A percentile compares a stretch with the other conserved stretches of the same genome.
These are phyloP conservation scores for Colletotrichum spinosum DNA, from an alignment of 2,329 filamentous ascomycete species.

Conservation along the genomic window DNA sequence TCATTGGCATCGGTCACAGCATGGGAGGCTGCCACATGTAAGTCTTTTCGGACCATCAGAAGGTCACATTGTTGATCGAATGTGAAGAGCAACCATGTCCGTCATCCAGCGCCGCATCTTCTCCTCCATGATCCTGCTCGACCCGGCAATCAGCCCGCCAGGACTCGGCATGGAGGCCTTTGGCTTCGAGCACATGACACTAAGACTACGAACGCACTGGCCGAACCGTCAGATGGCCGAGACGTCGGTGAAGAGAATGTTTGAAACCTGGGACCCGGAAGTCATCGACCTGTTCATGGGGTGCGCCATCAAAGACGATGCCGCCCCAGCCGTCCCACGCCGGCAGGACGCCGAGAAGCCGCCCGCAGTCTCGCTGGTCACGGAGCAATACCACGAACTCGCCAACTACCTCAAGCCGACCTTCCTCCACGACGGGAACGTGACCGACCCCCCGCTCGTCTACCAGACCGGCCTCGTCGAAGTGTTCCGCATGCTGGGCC, in stretches of 20 bases:
- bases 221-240: background rate
- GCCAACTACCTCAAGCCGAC: background rate
- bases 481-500: too few relatives aligned
- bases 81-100: slow-evolving; percentile 3
- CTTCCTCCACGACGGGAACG: background rate
- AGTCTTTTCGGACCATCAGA: background rate
- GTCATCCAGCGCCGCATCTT: slow-evolving; percentile 1
- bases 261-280: slow-evolving; percentile 2
- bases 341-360: too few relatives aligned
- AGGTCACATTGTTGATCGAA: rapidly evolving
- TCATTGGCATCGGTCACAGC: slow-evolving; percentile 3
- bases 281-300: background rate
- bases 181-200: slow-evolving; percentile 2
- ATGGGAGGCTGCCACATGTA: slow-evolving; percentile 13
- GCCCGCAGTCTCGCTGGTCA: background rate
- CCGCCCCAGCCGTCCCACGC: too few relatives aligned
- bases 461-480: too few relatives aligned
- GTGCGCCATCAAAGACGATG: background rate
- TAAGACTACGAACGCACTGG: background rate
- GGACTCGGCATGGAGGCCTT: background rate
- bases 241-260: background rate
- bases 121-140: slow-evolving; percentile 6
- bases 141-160: slow-evolving; percentile 7
- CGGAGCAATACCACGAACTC: slow-evolving; percentile 2
- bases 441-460: background rate